Percentiles rank a stretch among this genome's conserved stretches.
Evolutionary conservation across 345 rosid genomes (phyloP).

Genomic region (Rhizophora mangle): DNA sequence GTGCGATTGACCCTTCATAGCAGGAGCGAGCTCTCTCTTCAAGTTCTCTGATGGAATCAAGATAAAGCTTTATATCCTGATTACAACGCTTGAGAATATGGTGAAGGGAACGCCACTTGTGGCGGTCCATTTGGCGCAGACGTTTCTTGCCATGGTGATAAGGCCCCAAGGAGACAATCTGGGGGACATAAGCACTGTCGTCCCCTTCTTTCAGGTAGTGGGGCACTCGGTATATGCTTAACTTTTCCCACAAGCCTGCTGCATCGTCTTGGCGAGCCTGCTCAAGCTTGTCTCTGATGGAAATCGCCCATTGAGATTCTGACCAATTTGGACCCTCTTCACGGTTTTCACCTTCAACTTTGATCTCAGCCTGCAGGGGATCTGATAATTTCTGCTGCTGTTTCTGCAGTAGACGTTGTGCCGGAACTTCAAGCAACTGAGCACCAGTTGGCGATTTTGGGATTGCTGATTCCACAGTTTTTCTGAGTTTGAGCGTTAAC

Average conservation of each 20-base stretch:
- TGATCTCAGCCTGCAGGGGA: conserved; percentile 25
- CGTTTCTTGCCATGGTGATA: conserved; percentile 73
- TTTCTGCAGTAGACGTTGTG: conserved; percentile 23
- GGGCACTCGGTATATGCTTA: conserved; percentile 53
- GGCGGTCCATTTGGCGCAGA: conserved; percentile 67
- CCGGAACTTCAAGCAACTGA: conserved; percentile 24
- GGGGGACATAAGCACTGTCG: conserved; percentile 73
- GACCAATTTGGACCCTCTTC: conserved; percentile 29
- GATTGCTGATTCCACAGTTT: conserved; percentile 51
- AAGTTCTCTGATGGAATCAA: conserved; percentile 57
- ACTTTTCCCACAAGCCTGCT: conserved; percentile 54
- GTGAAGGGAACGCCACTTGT: conserved; percentile 78
- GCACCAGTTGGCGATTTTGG: conserved; percentile 23
- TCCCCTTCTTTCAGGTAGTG: conserved; percentile 64
- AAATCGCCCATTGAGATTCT: conserved; percentile 62
- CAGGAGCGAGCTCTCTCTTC: conserved; percentile 69
- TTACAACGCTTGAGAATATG: conserved; percentile 55
- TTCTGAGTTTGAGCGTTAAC: conserved; percentile 62
- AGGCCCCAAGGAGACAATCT: conserved; percentile 74
- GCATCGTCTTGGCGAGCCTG: conserved; percentile 62
- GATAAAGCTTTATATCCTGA: conserved; percentile 50
- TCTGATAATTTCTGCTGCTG: conserved; percentile 28
- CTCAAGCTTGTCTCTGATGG: conserved; percentile 57
- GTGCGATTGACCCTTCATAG: conserved; percentile 53
- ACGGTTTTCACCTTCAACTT: conserved; percentile 19